Evolutionary conservation across 2,329 filamentous ascomycete species (phyloP), one percentile per base, ranked within the genome.

Genomic region (Coniella lustricola): DNA sequence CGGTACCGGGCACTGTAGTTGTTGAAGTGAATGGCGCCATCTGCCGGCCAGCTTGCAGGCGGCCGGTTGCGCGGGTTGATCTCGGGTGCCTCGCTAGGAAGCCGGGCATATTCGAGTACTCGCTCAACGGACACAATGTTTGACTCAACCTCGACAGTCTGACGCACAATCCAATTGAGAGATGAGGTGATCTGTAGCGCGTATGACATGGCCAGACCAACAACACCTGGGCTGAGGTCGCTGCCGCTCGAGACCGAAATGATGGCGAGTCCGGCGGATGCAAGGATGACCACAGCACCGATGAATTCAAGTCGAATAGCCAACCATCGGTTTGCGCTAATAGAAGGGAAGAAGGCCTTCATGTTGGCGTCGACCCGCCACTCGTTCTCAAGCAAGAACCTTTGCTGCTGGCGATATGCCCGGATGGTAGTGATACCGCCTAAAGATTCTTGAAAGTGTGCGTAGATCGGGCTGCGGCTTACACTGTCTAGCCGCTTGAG

Each of bases 81-180:
- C 65, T 98, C 93, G 7, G 90, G 89, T 44, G 93, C 91, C 71
- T 98, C 93, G 65, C 86, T 93, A 21, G 91, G 90, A 54, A 98
- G 77, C 44, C 80, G 78, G 50, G 91, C 88, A 69, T 98, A 98
- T 67, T 98, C 94, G 43, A 98, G 82, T 41, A 98, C 90, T 62
- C 93, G 86, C 75, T 98, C 93, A 33, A 98, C 93, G 9, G 91
- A 95, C 39, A 98, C 91, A 61, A 98, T 98, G 68, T 98, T 98
- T n/a, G 91, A 97, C 74, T 98, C 94, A n/a, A 98, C 93, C 67
- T 98, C 94, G 31, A 98, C 93, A 0, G 90, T 96, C 69, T 98
- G 93, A 51, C 94, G 83, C 44, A 98, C 93, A 61, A 98, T 96
- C 93, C 93, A 98, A 73, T 97, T 98, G 60, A 98, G 78, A 32